Conservation (phyloP, 2,329 filamentous ascomycete species). For the Stemphylium lycopersici region DNA sequence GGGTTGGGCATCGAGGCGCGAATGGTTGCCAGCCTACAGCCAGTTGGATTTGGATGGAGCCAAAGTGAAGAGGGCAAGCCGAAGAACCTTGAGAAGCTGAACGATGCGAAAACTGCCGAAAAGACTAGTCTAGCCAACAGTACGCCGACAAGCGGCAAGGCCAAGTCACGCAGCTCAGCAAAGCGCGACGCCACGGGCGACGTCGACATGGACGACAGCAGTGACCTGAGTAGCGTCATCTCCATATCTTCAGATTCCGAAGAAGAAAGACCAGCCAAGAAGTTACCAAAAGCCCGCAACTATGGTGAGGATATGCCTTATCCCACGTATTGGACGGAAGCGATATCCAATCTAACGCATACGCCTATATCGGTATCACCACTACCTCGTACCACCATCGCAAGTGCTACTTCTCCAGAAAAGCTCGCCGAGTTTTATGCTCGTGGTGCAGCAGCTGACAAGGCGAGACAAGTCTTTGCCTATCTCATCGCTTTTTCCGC, state of each 20-base stretch:
- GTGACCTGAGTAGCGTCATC: slow-evolving; percentile 50
- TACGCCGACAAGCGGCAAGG: slow-evolving; percentile 7
- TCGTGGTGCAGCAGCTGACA: slow-evolving; percentile 81
- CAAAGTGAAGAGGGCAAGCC: slow-evolving; percentile 78
- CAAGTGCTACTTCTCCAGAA: slow-evolving; percentile 71
- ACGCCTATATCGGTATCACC: slow-evolving; percentile 81
- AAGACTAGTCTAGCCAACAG: not conserved
- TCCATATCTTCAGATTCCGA: slow-evolving; percentile 56
- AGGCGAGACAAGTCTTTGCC: slow-evolving; percentile 84
- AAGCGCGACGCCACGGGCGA: slow-evolving; percentile 10
- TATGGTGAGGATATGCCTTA: slow-evolving; percentile 80
- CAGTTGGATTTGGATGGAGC: slow-evolving; percentile 88
- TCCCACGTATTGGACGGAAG: slow-evolving; percentile 93
- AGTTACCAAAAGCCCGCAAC: slow-evolving; percentile 51
- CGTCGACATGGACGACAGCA: slow-evolving; percentile 50
- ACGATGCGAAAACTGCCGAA: slow-evolving; percentile 7
- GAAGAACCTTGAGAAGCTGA: slow-evolving; percentile 43
- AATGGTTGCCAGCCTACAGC: slow-evolving; percentile 83
- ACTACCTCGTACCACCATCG: slow-evolving; percentile 53
- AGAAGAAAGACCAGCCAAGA: slow-evolving; percentile 58
- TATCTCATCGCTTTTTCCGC: slow-evolving; percentile 84
- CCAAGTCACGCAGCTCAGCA: slow-evolving; percentile 7
- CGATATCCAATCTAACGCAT: slow-evolving; percentile 79
- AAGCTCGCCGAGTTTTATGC: slow-evolving; percentile 79
- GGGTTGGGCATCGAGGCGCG: slow-evolving; percentile 82